Evolutionary conservation across 2,329 filamentous ascomycete species (phyloP), one percentile per base, ranked within the genome.

Genomic region (Aureobasidium sp.): DNA sequence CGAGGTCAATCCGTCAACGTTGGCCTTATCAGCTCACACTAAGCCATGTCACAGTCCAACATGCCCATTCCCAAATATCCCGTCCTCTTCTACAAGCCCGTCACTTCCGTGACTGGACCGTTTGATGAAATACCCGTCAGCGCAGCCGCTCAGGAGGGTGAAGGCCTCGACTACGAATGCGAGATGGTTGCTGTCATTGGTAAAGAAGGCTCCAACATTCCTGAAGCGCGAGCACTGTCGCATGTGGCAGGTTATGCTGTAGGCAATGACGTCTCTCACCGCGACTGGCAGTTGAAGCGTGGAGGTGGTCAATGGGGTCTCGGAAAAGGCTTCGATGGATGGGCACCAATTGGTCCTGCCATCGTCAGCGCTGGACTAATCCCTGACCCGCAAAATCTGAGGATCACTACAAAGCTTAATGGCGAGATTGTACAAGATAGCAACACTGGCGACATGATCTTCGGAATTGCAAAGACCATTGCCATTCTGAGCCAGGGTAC

Each of bases 211-310:
- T 69, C 72, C 38, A 77, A 89, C 63, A 81, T 90, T 11, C 67
- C 80, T 1, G 83, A 86, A 68, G 72, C 74, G 1, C 68, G 63
- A 19, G 86, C 86, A 0, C 71, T 90, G n/a, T 72, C 83, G 49
- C 83, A 87, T 62, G 84, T 90, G 2, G 73, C 89, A 2, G 87
- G 87, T 4, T 90, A 90, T 64, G 76, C 82, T 2, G 78, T 87
- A 29, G 85, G 86, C 51, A 87, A 91, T 68, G 87, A 91, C 65
- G 79, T 91, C n/a, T 88, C 83, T 10, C 85, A 88, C 69, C 80
- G 86, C 35, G 84, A 88, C 59, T 90, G 85, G 65, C 66, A 66
- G 56, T 44, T 60, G 14, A 59, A 60, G 32, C 41, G 54, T 16
- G 52, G 56, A 41, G 53, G 61, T 42, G 55, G 51, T 45, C 55